A percentile compares a stretch with the other conserved stretches of the same genome.
Conservation (phyloP, 768 basidiomycete genomes). For the Suillus lakei region DNA sequence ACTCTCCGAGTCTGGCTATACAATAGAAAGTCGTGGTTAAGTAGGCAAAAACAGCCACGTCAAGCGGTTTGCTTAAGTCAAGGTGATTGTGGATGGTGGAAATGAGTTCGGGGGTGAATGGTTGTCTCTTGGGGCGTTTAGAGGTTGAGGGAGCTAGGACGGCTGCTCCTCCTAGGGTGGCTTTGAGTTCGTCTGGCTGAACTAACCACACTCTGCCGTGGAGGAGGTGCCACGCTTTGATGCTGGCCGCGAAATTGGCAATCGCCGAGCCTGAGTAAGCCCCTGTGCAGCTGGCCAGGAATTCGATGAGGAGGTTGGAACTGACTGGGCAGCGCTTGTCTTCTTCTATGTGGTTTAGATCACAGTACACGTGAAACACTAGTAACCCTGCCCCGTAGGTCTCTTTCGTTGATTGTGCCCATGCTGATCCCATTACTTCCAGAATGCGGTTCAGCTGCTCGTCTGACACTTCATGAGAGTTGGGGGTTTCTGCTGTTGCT, state of each 20-base stretch:
- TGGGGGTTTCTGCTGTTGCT: too few relatives aligned
- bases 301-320: conserved; percentile 13
- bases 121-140: too few relatives aligned
- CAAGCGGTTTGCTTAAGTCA: neutral
- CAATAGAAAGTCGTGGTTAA: neutral
- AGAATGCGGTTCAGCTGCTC: conserved; percentile 7
- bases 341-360: conserved; percentile 14
- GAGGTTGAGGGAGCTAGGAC: too few relatives aligned
- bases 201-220: conserved; percentile 22
- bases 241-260: conserved; percentile 17
- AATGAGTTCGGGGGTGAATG: too few relatives aligned
- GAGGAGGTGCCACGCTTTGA: conserved; percentile 31
- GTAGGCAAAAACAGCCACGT: neutral
- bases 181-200: conserved; percentile 18
- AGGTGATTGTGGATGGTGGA: too few relatives aligned
- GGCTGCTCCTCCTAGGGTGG: conserved; percentile 6
- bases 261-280: conserved; percentile 15
- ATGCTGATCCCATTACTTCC: neutral
- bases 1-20: conserved; percentile 6
- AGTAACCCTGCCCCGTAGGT: conserved; percentile 24
- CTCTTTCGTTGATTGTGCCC: conserved; percentile 18
- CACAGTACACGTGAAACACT: conserved; percentile 25
- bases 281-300: conserved; percentile 20
- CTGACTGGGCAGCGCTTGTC: conserved; percentile 17
- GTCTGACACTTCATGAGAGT: too few relatives aligned